phyloP scores from a whole-genome alignment of 2,329 filamentous ascomycete species.

The Fonsecaea multimorphosa region DNA sequence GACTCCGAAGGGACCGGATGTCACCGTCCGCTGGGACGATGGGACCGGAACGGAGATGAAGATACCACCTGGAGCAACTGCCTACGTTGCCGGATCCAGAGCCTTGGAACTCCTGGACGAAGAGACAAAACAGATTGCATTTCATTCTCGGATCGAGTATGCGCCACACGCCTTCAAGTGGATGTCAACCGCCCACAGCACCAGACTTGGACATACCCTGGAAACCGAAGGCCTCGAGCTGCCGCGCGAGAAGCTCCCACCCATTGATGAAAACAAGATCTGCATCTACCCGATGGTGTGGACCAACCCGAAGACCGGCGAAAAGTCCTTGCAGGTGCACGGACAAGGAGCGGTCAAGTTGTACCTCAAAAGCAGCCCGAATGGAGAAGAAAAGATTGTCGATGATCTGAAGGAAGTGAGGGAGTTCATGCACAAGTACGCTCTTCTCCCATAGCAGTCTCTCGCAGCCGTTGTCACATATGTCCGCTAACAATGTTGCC shows the following conservation, averaged over 20 bases:
- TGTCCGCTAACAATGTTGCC: background rate
- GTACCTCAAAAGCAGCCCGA: conserved; percentile 43
- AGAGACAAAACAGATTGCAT: conserved; percentile 40
- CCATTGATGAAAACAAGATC: conserved; percentile 43
- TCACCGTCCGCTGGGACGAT: conserved; percentile 46
- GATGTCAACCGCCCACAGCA: conserved; percentile 47
- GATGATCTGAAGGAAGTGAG: conserved; percentile 43
- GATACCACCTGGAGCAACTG: conserved; percentile 45
- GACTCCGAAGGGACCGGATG: conserved; percentile 44
- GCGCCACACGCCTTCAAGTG: conserved; percentile 48
- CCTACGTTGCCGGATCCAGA: conserved; percentile 43
- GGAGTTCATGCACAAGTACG: conserved; percentile 45
- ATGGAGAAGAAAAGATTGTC: conserved; percentile 39
- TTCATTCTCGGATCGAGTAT: conserved; percentile 47
- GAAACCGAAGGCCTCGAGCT: conserved; percentile 42
- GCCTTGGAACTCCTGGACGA: conserved; percentile 42
- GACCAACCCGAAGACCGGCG: conserved; percentile 46
- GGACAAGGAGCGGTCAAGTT: conserved; percentile 47
- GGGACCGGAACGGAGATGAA: conserved; percentile 45
- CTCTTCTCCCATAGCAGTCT: conserved; percentile 7
- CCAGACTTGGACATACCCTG: conserved; percentile 44
- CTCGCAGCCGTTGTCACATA: background rate
- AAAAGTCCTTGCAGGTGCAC: conserved; percentile 46
- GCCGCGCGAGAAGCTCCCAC: conserved; percentile 43
- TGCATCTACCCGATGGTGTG: conserved; percentile 49